Evolutionary conservation across 331 rosid genomes (phyloP).

Genomic region (Cydonia oblonga): DNA sequence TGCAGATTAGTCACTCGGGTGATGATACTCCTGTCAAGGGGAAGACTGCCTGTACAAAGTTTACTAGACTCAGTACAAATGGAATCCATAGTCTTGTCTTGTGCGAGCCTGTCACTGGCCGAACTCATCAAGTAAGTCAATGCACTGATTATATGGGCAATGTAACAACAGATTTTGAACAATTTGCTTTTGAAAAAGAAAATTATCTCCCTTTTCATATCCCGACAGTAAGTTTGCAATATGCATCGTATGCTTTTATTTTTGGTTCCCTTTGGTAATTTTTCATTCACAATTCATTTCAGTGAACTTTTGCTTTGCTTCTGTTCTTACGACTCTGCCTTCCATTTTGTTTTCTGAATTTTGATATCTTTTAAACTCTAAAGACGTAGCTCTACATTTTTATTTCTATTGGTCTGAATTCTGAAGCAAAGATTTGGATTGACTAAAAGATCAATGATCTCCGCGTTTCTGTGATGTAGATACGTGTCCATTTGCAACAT

Average conservation of each 20-base stretch:
- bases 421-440: neutral
- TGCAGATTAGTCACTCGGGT: conserved; percentile 39
- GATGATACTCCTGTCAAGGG: conserved; percentile 41
- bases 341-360: neutral
- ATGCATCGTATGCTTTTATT: neutral
- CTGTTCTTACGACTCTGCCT: neutral
- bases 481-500: conserved; percentile 84
- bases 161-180: neutral
- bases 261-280: neutral
- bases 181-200: neutral
- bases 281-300: neutral
- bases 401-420: neutral
- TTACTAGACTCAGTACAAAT: conserved; percentile 55
- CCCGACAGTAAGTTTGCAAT: neutral
- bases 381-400: neutral
- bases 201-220: neutral
- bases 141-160: neutral
- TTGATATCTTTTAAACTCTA: neutral
- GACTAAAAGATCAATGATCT: neutral
- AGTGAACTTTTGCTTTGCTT: neutral
- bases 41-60: conserved; percentile 68
- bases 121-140: conserved; percentile 75
- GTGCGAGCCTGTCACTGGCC: conserved; percentile 85
- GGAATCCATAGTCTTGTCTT: conserved; percentile 66
- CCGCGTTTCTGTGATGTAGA: conserved; percentile 34